A percentile compares a stretch with the other conserved stretches of the same genome.
Evolutionary conservation across 192 early-diverging fungal species (phyloP).

Genomic region (Coemansia sp.): DNA sequence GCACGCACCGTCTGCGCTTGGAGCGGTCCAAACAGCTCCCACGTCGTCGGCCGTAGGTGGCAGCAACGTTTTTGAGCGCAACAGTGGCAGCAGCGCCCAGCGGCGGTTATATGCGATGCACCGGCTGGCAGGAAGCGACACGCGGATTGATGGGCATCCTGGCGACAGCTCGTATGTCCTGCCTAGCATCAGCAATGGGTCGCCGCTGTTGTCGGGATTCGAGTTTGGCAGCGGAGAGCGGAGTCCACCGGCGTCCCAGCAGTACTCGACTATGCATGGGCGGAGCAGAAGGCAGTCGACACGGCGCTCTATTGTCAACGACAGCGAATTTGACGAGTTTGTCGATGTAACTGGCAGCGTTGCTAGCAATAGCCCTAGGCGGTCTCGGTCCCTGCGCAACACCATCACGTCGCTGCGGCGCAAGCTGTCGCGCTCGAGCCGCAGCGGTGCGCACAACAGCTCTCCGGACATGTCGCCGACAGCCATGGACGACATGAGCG

Average conservation of each 20-base stretch:
- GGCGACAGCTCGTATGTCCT: constrained; percentile 22
- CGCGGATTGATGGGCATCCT: constrained; percentile 16
- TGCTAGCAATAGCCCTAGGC: constrained; percentile 31
- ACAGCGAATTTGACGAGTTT: constrained; percentile 13
- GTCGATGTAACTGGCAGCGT: background rate
- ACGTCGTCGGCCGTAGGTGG: background rate
- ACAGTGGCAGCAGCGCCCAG: constrained; percentile 6
- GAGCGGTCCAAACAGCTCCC: background rate
- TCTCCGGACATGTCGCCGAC: constrained; percentile 24
- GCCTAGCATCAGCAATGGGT: constrained; percentile 39
- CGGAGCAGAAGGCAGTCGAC: background rate
- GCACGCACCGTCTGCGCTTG: background rate
- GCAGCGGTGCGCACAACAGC: constrained; percentile 14
- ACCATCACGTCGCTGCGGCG: constrained; percentile 53
- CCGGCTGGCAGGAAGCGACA: constrained; percentile 35
- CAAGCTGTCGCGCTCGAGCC: constrained; percentile 46
- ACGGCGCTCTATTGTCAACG: background rate
- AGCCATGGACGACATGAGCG: constrained; percentile 18
- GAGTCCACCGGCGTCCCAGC: constrained; percentile 15
- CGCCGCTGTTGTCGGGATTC: constrained; percentile 32
- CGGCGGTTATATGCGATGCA: constrained; percentile 28
- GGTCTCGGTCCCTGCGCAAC: constrained; percentile 50
- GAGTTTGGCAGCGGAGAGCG: constrained; percentile 32
- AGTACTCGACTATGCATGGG: background rate
- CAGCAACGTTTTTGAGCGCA: constrained; percentile 4